Evolutionary conservation across 768 basidiomycete species (phyloP).

Genomic region (Hygrophoropsis aurantiaca): DNA sequence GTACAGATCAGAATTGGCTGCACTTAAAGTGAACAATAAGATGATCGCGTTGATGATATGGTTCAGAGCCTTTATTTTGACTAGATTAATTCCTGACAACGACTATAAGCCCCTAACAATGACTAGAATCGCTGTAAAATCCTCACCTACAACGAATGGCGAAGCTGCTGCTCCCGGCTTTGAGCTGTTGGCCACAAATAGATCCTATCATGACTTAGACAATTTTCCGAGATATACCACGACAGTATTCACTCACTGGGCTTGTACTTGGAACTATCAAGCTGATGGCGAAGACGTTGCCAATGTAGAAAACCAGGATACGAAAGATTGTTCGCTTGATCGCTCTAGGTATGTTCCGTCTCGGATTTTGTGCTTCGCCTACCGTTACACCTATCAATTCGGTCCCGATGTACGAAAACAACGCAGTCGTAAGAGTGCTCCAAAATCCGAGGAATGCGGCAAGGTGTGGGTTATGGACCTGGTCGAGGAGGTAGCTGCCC

Average conservation of each 20-base stretch:
- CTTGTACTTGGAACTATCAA: slow-evolving; percentile 66
- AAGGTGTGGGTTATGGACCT: slow-evolving; percentile 48
- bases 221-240: slow-evolving; percentile 10
- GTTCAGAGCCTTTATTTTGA: slow-evolving; percentile 57
- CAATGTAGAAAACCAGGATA: slow-evolving; percentile 64
- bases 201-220: slow-evolving; percentile 13
- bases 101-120: not conserved
- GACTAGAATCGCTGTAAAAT: slow-evolving; percentile 27
- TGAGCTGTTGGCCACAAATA: slow-evolving; percentile 40
- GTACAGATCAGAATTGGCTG: slow-evolving; percentile 66
- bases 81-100: slow-evolving; percentile 36
- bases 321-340: slow-evolving; percentile 64
- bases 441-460: slow-evolving; percentile 71
- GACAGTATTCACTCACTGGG: slow-evolving; percentile 38
- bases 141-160: slow-evolving; percentile 60
- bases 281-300: slow-evolving; percentile 70
- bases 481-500: slow-evolving; percentile 48
- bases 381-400: slow-evolving; percentile 72
- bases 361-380: slow-evolving; percentile 66
- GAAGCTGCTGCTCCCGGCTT: slow-evolving; percentile 55
- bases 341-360: slow-evolving; percentile 73
- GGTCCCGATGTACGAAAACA: slow-evolving; percentile 75
- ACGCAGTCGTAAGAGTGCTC: slow-evolving; percentile 66
- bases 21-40: slow-evolving; percentile 63
- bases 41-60: slow-evolving; percentile 68